Percentiles rank a stretch among this genome's conserved stretches.
These are phyloP conservation scores for Phyllosticta citribraziliensis DNA, from an alignment of 2,329 filamentous ascomycete genomes.

Conservation along the genomic window DNA sequence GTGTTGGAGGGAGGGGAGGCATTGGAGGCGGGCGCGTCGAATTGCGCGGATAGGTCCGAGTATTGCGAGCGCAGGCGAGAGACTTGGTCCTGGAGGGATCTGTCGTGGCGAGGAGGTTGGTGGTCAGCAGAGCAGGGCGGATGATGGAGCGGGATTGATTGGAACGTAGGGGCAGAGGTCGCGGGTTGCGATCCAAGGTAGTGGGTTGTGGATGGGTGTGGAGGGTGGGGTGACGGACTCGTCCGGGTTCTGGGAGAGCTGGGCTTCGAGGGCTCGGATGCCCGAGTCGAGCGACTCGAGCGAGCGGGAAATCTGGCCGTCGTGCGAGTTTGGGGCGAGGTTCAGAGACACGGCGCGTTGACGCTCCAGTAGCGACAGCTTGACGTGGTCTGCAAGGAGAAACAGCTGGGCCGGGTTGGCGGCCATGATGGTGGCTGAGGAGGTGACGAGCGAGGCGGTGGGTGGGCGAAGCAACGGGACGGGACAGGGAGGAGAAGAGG, in stretches of 20 bases:
- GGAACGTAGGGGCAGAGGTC: conserved; percentile 2
- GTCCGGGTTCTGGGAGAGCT: conserved; percentile 51
- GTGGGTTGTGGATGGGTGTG: not conserved
- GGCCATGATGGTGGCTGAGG: conserved; percentile 21
- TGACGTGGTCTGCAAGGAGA: conserved; percentile 92
- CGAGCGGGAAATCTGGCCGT: conserved; percentile 80
- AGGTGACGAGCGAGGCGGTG: not conserved
- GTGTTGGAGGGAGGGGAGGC: conserved; percentile 24
- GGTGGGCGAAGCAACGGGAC: not conserved
- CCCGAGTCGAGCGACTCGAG: conserved; percentile 79
- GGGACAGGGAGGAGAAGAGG: not conserved
- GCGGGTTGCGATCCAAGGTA: not conserved
- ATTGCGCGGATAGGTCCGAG: conserved; percentile 68
- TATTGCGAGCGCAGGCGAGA: conserved; percentile 63
- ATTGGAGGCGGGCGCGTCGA: conserved; percentile 50
- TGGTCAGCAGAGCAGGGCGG: conserved; percentile 1
- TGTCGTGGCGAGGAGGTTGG: conserved; percentile 22
- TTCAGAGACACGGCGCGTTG: conserved; percentile 75
- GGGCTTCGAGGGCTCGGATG: conserved; percentile 57
- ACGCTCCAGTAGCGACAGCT: conserved; percentile 85
- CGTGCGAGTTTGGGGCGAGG: conserved; percentile 69
- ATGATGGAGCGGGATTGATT: conserved; percentile 5
- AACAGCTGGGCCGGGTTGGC: conserved; percentile 65
- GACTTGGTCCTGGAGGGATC: conserved; percentile 52
- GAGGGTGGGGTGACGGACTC: conserved; percentile 30